Conservation (phyloP, 106 monocot species). For the Alisma plantagoaquatica region DNA sequence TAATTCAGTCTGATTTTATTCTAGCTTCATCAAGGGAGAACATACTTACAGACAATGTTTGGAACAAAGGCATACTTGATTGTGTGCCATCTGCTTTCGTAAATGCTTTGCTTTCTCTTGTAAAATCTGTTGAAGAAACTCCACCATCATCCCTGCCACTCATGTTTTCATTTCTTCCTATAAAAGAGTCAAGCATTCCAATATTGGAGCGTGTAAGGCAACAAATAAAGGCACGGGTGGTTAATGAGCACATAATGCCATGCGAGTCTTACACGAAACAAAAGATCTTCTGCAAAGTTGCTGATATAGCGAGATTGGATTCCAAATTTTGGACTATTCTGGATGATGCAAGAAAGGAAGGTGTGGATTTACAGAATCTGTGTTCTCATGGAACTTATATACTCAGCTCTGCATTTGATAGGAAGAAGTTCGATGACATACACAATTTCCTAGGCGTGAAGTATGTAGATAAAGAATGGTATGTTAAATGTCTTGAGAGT, state of each 20-base stretch:
- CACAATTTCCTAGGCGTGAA: conserved; percentile 2
- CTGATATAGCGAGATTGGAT: not conserved
- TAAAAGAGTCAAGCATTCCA: conserved; percentile 12
- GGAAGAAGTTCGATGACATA: not conserved
- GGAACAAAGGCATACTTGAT: conserved; percentile 48
- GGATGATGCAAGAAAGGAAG: not conserved
- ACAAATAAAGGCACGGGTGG: conserved; percentile 21
- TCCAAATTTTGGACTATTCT: conserved; percentile 7
- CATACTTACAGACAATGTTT: conserved; percentile 27
- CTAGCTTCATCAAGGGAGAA: conserved; percentile 39
- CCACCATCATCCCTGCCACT: conserved; percentile 16
- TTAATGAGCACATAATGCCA: conserved; percentile 26
- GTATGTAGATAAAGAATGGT: conserved; percentile 7
- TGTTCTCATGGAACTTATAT: conserved; percentile 6
- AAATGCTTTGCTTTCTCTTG: conserved; percentile 19
- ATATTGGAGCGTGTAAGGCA: conserved; percentile 20
- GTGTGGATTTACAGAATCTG: conserved; percentile 4
- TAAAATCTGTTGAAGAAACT: conserved; percentile 18
- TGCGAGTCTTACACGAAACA: conserved; percentile 16
- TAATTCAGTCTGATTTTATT: conserved; percentile 46
- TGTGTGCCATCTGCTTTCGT: conserved; percentile 40
- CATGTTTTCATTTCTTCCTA: conserved; percentile 34
- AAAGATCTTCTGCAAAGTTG: conserved; percentile 4
- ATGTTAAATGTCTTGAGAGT: conserved; percentile 8
- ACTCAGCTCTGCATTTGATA: conserved; percentile 2